These are phyloP conservation scores for Neurospora sp. DNA, from an alignment of 495 filamentous ascomycete genomes.

Conservation along the genomic window DNA sequence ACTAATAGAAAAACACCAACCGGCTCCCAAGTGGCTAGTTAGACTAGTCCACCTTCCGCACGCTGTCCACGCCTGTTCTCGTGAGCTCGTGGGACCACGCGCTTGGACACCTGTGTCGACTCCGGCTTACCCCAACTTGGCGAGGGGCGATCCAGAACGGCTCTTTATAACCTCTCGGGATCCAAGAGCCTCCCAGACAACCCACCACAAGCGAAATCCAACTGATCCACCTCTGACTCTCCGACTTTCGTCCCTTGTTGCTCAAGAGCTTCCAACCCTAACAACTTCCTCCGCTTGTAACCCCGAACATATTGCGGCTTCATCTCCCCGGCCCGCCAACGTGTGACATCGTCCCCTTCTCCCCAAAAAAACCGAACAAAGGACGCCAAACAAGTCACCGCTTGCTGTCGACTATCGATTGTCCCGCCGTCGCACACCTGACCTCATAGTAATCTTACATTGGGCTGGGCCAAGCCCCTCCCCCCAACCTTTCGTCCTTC, in stretches of 20 bases:
- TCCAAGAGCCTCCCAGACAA: background rate
- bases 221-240: background rate
- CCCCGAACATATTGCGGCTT: background rate
- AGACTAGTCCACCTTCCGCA: background rate
- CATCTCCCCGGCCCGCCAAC: background rate
- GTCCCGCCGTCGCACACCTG: slow-evolving; percentile 14
- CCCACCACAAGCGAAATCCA: background rate
- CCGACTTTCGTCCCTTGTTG: slow-evolving; percentile 7
- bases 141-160: background rate
- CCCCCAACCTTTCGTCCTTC: slow-evolving; percentile 2
- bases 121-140: background rate
- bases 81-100: background rate
- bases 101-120: background rate
- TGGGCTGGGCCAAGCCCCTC: slow-evolving; percentile 9
- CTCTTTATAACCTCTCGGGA: background rate
- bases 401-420: background rate
- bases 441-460: slow-evolving; percentile 12
- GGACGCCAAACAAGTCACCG: background rate
- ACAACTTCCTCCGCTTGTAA: background rate
- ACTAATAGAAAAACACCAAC: slow-evolving; percentile 38
- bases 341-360: background rate
- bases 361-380: background rate
- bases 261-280: background rate
- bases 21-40: background rate
- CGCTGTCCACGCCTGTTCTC: background rate